phyloP scores from a whole-genome alignment of 345 rosid genomes.

The Pelargonium nanum region DNA sequence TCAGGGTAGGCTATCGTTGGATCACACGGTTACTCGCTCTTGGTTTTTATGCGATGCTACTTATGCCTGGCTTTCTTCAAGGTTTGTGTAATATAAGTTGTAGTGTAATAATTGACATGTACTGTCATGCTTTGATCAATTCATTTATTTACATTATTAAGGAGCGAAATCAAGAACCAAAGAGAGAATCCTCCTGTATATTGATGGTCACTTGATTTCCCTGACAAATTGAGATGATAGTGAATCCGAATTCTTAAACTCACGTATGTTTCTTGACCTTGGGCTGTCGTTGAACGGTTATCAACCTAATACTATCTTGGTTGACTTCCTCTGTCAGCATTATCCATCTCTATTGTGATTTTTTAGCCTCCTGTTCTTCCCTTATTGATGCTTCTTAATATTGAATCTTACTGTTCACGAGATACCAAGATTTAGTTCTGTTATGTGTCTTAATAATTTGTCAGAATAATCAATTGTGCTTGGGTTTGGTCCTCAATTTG shows the following conservation, averaged over 20 bases:
- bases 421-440: neutral
- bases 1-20: constrained; percentile 97
- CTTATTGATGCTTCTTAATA: neutral
- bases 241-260: neutral
- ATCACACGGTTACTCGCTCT: constrained; percentile 65
- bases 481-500: too few relatives aligned
- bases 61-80: constrained; percentile 90
- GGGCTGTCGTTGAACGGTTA: neutral
- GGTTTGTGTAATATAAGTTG: constrained; percentile 37
- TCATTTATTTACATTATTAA: too few relatives aligned
- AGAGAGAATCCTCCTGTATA: too few relatives aligned
- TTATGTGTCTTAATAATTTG: too few relatives aligned
- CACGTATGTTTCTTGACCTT: neutral
- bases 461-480: neutral
- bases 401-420: neutral
- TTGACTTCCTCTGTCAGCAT: too few relatives aligned
- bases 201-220: neutral
- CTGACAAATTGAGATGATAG: neutral
- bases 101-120: too few relatives aligned
- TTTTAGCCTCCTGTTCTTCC: neutral
- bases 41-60: constrained; percentile 70
- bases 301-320: too few relatives aligned
- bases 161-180: too few relatives aligned
- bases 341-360: too few relatives aligned
- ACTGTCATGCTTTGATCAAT: too few relatives aligned